Conservation (phyloP, 805 yeast genomes). For the Kodamaea kaohsiungensis region DNA sequence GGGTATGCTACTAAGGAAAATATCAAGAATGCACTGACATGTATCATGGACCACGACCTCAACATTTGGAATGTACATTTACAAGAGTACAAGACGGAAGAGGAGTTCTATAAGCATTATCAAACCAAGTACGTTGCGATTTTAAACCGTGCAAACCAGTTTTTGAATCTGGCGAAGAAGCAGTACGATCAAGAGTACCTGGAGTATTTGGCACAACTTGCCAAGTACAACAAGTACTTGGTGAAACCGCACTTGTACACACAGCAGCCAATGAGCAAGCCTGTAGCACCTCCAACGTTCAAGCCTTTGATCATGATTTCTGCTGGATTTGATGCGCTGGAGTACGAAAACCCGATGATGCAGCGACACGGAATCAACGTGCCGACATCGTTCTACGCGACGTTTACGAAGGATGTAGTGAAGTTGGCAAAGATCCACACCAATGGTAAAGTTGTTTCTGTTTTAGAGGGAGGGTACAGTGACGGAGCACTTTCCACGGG, state of each 20-base stretch:
- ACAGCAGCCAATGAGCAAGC: constrained; percentile 27
- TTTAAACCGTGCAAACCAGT: constrained; percentile 67
- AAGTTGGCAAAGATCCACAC: constrained; percentile 63
- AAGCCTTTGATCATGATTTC: constrained; percentile 65
- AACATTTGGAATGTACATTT: constrained; percentile 85
- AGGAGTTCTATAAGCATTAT: constrained; percentile 66
- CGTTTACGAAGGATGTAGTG: constrained; percentile 72
- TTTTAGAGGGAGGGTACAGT: constrained; percentile 85
- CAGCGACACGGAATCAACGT: constrained; percentile 81
- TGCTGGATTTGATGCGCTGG: constrained; percentile 89
- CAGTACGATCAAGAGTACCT: constrained; percentile 41
- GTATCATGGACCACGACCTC: constrained; percentile 74
- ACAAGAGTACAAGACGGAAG: constrained; percentile 60
- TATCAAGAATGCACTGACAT: constrained; percentile 74
- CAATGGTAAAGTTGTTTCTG: constrained; percentile 61
- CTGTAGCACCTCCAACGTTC: constrained; percentile 38
- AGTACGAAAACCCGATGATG: constrained; percentile 79
- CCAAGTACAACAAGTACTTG: constrained; percentile 33
- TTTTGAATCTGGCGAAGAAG: constrained; percentile 49
- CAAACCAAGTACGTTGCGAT: constrained; percentile 59
- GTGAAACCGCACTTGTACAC: constrained; percentile 31
- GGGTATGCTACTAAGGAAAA: constrained; percentile 74
- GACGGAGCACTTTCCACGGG: constrained; percentile 81
- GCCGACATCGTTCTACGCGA: constrained; percentile 76
- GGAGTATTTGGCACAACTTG: constrained; percentile 24